Percentiles rank a stretch among this genome's conserved stretches.
phyloP scores from a whole-genome alignment of 192 early-diverging fungal species.

The Globomyces pollinis-pini region DNA sequence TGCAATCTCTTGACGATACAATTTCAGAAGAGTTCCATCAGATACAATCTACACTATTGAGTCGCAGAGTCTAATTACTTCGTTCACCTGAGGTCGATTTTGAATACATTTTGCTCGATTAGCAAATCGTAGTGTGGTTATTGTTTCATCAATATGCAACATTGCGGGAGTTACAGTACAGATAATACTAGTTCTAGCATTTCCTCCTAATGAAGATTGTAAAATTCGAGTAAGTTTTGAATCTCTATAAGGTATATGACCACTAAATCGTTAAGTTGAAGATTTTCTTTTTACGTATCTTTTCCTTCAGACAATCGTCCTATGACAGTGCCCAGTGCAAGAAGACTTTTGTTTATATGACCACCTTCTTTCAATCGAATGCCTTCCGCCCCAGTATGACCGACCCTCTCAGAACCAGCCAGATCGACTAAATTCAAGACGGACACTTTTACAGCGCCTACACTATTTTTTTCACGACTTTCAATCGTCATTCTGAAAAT shows the following conservation, averaged over 20 bases:
- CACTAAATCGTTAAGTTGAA: neutral
- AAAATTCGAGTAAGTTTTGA: constrained; percentile 32
- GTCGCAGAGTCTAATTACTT: constrained; percentile 10
- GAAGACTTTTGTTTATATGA: constrained; percentile 70
- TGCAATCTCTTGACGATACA: constrained; percentile 27
- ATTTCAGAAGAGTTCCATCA: constrained; percentile 23
- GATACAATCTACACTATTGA: constrained; percentile 8
- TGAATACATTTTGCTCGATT: constrained; percentile 29
- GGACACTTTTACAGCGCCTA: constrained; percentile 24
- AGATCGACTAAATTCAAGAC: constrained; percentile 84
- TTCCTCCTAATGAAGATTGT: constrained; percentile 29
- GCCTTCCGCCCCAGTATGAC: constrained; percentile 53
- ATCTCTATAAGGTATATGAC: constrained; percentile 29
- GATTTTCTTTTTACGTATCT: neutral
- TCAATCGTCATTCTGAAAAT: constrained; percentile 71
- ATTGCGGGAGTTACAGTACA: constrained; percentile 21
- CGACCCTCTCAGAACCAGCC: constrained; percentile 91
- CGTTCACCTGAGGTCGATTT: constrained; percentile 25
- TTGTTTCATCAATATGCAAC: constrained; percentile 23
- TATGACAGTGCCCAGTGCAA: constrained; percentile 63
- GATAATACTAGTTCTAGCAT: constrained; percentile 26
- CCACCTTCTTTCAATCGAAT: constrained; percentile 89
- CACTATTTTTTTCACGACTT: neutral
- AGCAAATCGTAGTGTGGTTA: constrained; percentile 27
- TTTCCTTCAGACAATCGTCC: constrained; percentile 64